These are phyloP conservation scores for Pleodorina starrii DNA, from an alignment of 139 green algal genomes.

Conservation along the genomic window DNA sequence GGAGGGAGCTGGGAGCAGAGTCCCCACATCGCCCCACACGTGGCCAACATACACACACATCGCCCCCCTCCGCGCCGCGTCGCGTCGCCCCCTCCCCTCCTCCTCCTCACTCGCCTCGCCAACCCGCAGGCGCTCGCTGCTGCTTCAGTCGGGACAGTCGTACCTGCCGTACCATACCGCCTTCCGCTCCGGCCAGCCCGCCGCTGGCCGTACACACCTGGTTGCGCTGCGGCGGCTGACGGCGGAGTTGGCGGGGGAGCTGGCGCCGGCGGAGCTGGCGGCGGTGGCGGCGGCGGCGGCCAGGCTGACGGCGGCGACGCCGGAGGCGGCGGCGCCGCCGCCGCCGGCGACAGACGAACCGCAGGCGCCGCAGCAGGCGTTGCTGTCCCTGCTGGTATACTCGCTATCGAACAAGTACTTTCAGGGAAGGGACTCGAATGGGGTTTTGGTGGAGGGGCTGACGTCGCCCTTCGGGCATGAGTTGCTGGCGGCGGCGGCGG, in stretches of 20 bases:
- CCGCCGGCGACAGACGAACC: not conserved
- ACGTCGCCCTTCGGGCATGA: not conserved
- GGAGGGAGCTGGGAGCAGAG: too few relatives aligned
- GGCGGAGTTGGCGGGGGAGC: not conserved
- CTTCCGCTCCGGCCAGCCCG: not conserved
- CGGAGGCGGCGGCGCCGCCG: not conserved
- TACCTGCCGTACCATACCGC: constrained; percentile 33
- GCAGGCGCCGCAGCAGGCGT: not conserved
- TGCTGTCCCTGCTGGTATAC: not conserved
- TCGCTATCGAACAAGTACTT: constrained; percentile 13
- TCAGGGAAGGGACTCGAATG: not conserved
- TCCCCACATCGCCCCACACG: too few relatives aligned
- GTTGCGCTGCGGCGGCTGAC: not conserved
- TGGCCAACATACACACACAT: too few relatives aligned
- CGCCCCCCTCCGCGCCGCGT: too few relatives aligned
- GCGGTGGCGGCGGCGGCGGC: too few relatives aligned
- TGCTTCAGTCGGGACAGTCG: not conserved
- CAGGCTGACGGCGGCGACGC: not conserved
- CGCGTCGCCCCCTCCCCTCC: too few relatives aligned
- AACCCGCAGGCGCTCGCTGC: not conserved
- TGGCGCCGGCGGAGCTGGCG: not conserved
- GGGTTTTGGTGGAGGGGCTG: not conserved
- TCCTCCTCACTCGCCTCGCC: too few relatives aligned
- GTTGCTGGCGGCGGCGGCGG: not conserved
- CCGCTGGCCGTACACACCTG: not conserved